Evolutionary conservation across 2,329 filamentous ascomycete species (phyloP).

Genomic region (Venturia oleaginea): DNA sequence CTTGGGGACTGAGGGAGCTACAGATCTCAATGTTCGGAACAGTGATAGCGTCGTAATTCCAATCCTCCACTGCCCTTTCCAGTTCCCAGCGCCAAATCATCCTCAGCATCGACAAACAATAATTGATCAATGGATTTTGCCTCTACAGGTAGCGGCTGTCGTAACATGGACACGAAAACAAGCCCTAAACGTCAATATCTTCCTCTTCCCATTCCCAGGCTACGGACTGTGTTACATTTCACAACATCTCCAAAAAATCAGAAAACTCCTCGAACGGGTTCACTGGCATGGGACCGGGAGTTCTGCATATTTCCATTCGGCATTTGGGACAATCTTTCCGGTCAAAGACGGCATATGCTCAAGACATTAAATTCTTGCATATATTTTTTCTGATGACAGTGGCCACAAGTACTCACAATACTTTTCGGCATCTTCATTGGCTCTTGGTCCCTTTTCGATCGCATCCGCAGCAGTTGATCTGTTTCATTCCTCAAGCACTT

Average conservation of each 20-base stretch:
- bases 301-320: background rate
- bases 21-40: background rate
- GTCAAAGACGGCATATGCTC: background rate
- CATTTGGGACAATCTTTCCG: background rate
- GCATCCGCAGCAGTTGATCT: background rate
- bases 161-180: background rate
- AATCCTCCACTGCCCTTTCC: background rate
- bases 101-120: background rate
- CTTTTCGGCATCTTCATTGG: background rate
- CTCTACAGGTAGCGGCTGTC: background rate
- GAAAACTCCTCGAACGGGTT: background rate
- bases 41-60: background rate
- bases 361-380: background rate
- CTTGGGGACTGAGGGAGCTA: background rate
- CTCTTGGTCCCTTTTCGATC: background rate
- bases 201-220: background rate
- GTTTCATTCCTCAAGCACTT: background rate
- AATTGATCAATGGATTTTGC: background rate
- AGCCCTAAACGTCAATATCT: background rate
- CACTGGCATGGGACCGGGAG: background rate
- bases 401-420: background rate
- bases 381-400: background rate
- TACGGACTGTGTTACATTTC: background rate
- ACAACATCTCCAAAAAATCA: background rate
- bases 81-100: background rate